Conservation (phyloP, 305 asterid genomes). For the Plantago coronopus region DNA sequence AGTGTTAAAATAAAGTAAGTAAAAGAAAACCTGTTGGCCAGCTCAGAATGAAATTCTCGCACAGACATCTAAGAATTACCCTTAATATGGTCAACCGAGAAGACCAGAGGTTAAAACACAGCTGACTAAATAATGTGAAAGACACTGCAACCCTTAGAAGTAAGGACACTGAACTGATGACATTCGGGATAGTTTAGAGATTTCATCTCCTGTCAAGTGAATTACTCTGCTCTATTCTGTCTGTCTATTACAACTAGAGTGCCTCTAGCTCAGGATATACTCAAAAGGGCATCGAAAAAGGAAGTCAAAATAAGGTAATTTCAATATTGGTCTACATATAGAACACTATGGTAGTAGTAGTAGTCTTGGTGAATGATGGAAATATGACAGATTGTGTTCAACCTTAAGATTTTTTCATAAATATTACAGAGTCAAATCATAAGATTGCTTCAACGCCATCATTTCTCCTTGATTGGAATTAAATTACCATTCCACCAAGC, state of each 20-base stretch:
- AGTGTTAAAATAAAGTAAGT: too few relatives aligned
- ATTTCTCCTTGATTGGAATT: slow-evolving; percentile 18
- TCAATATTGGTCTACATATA: slow-evolving; percentile 13
- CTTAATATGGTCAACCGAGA: slow-evolving; percentile 17
- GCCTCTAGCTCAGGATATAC: slow-evolving; percentile 13
- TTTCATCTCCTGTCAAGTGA: slow-evolving; percentile 16
- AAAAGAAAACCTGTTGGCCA: too few relatives aligned
- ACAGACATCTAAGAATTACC: slow-evolving; percentile 1
- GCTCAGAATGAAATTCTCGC: too few relatives aligned
- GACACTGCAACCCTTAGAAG: slow-evolving; percentile 6
- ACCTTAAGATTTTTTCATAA: slow-evolving; percentile 7
- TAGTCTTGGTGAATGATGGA: not conserved
- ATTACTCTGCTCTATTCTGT: slow-evolving; percentile 24
- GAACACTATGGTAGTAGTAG: too few relatives aligned
- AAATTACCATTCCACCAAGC: not conserved
- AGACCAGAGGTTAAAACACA: not conserved
- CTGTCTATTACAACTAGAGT: slow-evolving; percentile 27
- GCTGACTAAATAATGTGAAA: not conserved
- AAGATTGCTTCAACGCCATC: slow-evolving; percentile 18
- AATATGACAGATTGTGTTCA: slow-evolving; percentile 19
- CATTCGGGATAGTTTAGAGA: slow-evolving; percentile 16
- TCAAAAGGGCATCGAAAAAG: slow-evolving; percentile 32
- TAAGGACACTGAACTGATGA: slow-evolving; percentile 1
- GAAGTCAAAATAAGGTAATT: slow-evolving; percentile 21
- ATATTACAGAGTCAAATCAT: slow-evolving; percentile 1